Conservation (phyloP, 345 rosid genomes). For the Gossypium sturtianum region DNA sequence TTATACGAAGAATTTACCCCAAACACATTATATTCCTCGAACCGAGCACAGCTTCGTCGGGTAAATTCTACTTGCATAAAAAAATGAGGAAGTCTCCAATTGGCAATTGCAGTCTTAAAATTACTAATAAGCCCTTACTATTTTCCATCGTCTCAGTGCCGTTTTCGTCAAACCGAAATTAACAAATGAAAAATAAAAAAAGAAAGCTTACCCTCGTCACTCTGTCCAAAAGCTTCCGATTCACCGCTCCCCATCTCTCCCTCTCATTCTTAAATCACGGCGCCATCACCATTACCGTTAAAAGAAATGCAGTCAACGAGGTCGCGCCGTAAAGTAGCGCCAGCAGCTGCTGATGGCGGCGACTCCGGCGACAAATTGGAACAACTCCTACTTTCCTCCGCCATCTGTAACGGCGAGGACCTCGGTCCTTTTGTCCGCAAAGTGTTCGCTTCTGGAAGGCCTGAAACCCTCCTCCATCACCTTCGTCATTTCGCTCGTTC, state of each 20-base stretch:
- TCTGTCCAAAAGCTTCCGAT: background rate
- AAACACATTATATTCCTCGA: too few species aligned
- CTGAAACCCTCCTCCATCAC: background rate
- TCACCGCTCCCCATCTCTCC: background rate
- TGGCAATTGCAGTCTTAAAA: background rate
- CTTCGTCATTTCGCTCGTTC: background rate
- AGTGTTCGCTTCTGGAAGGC: background rate
- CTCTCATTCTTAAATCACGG: background rate
- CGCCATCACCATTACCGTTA: background rate
- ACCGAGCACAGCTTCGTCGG: too few species aligned
- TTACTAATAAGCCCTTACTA: background rate
- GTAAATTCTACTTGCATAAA: too few species aligned
- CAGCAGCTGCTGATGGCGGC: background rate
- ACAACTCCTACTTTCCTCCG: background rate
- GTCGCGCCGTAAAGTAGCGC: background rate
- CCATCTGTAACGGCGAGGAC: background rate
- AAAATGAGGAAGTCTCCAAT: background rate
- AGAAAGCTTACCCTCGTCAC: too few species aligned
- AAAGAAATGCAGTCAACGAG: background rate
- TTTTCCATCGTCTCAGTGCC: too few species aligned
- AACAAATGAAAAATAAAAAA: too few species aligned
- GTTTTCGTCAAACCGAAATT: too few species aligned
- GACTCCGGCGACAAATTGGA: background rate
- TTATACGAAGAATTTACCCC: too few species aligned
- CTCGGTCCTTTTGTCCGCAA: background rate